Conservation (phyloP, 1,139 yeast species). For the Yamadazyma sp. region DNA sequence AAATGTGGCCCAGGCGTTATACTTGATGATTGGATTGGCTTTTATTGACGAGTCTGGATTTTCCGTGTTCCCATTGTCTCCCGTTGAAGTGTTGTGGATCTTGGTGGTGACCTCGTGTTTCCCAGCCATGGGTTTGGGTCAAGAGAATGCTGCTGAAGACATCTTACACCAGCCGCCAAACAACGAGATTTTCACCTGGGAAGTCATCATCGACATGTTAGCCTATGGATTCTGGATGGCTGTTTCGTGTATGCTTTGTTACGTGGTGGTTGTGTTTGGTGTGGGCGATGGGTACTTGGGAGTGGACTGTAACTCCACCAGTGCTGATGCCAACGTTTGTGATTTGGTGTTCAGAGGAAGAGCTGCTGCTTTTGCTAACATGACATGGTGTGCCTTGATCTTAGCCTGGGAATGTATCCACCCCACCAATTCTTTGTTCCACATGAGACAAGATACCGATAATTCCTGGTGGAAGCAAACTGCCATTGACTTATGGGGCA, state of each 20-base stretch:
- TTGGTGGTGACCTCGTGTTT: conserved; percentile 77
- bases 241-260: conserved; percentile 64
- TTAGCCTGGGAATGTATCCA: conserved; percentile 92
- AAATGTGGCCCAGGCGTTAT: conserved; percentile 76
- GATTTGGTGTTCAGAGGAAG: conserved; percentile 73
- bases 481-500: conserved; percentile 67
- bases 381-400: conserved; percentile 89
- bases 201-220: conserved; percentile 70
- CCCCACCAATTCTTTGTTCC: conserved; percentile 69
- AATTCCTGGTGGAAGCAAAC: conserved; percentile 57
- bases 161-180: conserved; percentile 68
- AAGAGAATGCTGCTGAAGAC: conserved; percentile 66
- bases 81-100: conserved; percentile 80
- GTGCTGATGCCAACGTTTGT: conserved; percentile 37
- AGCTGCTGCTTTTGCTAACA: conserved; percentile 76
- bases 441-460: conserved; percentile 69
- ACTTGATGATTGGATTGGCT: conserved; percentile 69
- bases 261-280: conserved; percentile 65
- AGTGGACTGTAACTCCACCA: conserved; percentile 50
- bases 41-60: conserved; percentile 58
- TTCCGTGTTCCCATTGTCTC: conserved; percentile 76
- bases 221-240: conserved; percentile 79
- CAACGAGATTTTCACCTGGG: conserved; percentile 65
- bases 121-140: conserved; percentile 87
- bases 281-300: conserved; percentile 72